Evolutionary conservation across 1,139 yeast genomes (phyloP).

Genomic region (Pichia sp.): DNA sequence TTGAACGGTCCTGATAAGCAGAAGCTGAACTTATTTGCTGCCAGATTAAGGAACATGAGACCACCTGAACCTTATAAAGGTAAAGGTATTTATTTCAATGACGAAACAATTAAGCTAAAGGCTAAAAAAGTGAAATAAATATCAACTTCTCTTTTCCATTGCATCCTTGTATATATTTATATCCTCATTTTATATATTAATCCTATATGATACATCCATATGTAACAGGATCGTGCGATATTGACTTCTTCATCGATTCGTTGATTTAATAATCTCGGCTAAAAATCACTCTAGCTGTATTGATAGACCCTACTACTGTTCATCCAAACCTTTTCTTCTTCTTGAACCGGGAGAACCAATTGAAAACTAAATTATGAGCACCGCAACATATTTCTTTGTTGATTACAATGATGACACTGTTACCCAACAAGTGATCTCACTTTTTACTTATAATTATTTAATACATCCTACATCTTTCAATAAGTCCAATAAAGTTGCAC

Average conservation of each 20-base stretch:
- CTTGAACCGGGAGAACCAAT: too few relatives aligned
- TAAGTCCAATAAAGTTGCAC: constrained; percentile 9
- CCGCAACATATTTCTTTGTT: constrained; percentile 6
- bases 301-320: too few relatives aligned
- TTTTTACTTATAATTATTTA: constrained; percentile 9
- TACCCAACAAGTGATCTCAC: neutral
- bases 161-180: neutral
- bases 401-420: constrained; percentile 2
- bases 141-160: neutral
- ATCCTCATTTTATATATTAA: too few relatives aligned
- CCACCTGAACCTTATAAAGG: constrained; percentile 99
- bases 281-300: neutral
- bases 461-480: constrained; percentile 6
- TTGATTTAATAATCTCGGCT: too few relatives aligned
- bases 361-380: too few relatives aligned
- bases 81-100: constrained; percentile 90
- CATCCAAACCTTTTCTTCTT: too few relatives aligned
- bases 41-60: constrained; percentile 73
- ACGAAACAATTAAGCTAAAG: constrained; percentile 84
- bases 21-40: constrained; percentile 82
- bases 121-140: constrained; percentile 81
- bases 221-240: too few relatives aligned
- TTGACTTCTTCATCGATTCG: too few relatives aligned
- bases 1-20: constrained; percentile 87
- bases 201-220: neutral